phyloP scores from a whole-genome alignment of 352 stramenopile genomes.

The Phytophthora chlamydospora region DNA sequence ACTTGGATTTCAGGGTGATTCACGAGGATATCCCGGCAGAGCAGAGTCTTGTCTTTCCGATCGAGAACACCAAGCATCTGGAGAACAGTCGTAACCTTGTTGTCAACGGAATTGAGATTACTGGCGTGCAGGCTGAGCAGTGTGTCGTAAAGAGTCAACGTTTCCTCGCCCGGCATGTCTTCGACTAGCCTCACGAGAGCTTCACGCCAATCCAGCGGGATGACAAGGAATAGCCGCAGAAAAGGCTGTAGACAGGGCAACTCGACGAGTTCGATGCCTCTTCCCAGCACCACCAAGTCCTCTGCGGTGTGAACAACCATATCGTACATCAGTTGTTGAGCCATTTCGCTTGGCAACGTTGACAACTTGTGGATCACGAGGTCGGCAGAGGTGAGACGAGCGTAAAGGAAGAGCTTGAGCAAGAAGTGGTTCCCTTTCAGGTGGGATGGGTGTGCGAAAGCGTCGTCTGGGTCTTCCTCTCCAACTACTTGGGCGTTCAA shows the following conservation, averaged over 20 bases:
- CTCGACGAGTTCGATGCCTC: conserved; percentile 47
- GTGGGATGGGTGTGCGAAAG: conserved; percentile 6
- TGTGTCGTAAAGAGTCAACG: conserved; percentile 47
- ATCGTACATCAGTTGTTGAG: conserved; percentile 31
- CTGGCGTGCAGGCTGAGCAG: conserved; percentile 35
- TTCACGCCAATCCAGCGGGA: conserved; percentile 33
- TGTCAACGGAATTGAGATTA: not conserved
- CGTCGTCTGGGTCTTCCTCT: conserved; percentile 19
- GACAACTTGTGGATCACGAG: conserved; percentile 56
- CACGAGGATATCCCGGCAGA: conserved; percentile 44
- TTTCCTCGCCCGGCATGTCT: conserved; percentile 46
- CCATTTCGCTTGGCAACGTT: conserved; percentile 29
- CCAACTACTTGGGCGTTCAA: conserved; percentile 2
- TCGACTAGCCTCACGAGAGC: conserved; percentile 50
- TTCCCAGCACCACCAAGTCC: conserved; percentile 44
- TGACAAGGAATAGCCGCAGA: conserved; percentile 40
- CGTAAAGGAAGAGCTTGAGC: conserved; percentile 58
- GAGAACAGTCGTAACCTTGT: conserved; percentile 38
- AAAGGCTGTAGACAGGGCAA: conserved; percentile 37
- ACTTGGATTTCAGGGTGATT: conserved; percentile 6
- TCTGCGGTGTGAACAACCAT: conserved; percentile 36
- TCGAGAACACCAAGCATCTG: conserved; percentile 46
- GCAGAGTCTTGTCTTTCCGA: conserved; percentile 43
- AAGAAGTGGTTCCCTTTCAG: conserved; percentile 27
- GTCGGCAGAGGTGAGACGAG: conserved; percentile 41